Evolutionary conservation across 2,329 filamentous ascomycete genomes (phyloP).

Genomic region (Lecanosticta acicola): DNA sequence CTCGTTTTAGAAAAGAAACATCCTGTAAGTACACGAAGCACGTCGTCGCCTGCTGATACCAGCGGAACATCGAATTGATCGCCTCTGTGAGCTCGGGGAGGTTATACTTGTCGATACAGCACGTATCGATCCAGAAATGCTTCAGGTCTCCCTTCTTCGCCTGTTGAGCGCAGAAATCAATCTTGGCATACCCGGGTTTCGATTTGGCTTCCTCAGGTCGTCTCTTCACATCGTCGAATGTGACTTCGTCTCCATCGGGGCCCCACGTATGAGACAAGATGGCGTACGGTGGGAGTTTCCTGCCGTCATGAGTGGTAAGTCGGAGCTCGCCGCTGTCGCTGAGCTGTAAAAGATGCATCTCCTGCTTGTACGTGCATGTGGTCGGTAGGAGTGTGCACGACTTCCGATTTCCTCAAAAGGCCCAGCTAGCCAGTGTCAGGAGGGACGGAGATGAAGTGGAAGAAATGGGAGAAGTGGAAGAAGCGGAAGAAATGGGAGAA

Average conservation of each 20-base stretch:
- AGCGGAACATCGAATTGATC: conserved; percentile 21
- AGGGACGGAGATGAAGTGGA: no score
- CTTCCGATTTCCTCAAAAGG: no score
- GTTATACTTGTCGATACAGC: conserved; percentile 21
- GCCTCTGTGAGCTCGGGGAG: conserved; percentile 18
- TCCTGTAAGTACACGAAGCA: conserved; percentile 16
- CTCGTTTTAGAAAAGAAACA: conserved; percentile 1
- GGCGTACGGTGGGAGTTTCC: conserved; percentile 5
- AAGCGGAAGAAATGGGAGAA: no score
- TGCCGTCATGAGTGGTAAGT: conserved; percentile 1
- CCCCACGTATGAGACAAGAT: conserved; percentile 8
- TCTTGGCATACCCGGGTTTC: conserved; percentile 1
- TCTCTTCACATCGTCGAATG: neutral
- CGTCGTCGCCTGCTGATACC: conserved; percentile 12
- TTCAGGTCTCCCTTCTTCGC: conserved; percentile 1
- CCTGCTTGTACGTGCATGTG: no score
- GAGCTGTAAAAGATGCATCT: conserved; percentile 7
- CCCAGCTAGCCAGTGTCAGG: no score
- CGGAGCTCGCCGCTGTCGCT: conserved; percentile 3
- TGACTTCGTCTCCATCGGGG: conserved; percentile 4
- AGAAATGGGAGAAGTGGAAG: no score
- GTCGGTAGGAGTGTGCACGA: no score
- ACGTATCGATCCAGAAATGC: conserved; percentile 19
- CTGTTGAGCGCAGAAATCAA: conserved; percentile 1
- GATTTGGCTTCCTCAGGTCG: neutral